phyloP scores from a whole-genome alignment of 768 basidiomycete genomes.

The Phylloporus scabripes region DNA sequence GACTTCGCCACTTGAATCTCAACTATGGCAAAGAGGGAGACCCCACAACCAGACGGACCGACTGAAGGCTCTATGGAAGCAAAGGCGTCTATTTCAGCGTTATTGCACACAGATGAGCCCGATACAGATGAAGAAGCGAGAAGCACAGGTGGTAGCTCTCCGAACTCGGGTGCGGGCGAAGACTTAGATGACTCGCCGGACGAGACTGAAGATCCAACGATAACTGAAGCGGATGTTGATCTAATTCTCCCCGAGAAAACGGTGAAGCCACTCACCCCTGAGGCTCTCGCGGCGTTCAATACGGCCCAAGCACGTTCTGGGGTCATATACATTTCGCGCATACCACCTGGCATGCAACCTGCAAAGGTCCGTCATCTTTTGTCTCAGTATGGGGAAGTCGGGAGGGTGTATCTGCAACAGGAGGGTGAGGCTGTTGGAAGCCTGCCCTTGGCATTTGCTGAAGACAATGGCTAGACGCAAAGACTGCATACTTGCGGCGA shows the following conservation, averaged over 20 bases:
- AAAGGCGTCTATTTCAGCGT: neutral
- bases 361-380: constrained; percentile 93
- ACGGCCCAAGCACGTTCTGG: constrained; percentile 72
- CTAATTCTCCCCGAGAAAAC: constrained; percentile 38
- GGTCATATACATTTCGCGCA: constrained; percentile 89
- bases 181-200: constrained; percentile 18
- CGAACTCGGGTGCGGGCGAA: constrained; percentile 12
- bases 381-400: constrained; percentile 84
- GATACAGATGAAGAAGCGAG: constrained; percentile 1
- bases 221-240: constrained; percentile 53
- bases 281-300: constrained; percentile 71
- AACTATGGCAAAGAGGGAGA: neutral
- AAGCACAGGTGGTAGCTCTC: neutral
- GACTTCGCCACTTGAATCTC: neutral
- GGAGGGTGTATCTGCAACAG: constrained; percentile 87
- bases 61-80: neutral
- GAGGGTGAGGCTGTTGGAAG: constrained; percentile 55
- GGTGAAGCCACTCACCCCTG: constrained; percentile 68
- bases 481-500: constrained; percentile 76
- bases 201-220: constrained; percentile 37
- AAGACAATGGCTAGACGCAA: constrained; percentile 52
- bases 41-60: neutral
- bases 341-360: constrained; percentile 98
- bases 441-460: neutral
- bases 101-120: neutral